Conservation (phyloP, 495 filamentous ascomycete genomes). For the Lophium mytilinum region DNA sequence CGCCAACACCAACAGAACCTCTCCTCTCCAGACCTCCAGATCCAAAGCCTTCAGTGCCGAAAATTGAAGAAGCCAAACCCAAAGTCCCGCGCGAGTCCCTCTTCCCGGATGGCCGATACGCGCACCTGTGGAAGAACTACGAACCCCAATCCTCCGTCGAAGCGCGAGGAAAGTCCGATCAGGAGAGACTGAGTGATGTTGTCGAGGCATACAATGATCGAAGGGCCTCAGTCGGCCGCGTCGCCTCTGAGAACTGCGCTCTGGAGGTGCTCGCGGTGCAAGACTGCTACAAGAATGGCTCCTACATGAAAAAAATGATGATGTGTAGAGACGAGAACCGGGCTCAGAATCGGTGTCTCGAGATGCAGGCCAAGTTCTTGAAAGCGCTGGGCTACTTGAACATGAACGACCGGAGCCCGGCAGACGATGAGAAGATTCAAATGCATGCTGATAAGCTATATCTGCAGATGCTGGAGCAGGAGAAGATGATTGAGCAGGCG, state of each 20-base stretch:
- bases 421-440: constrained; percentile 82
- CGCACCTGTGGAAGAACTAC: constrained; percentile 89
- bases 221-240: constrained; percentile 64
- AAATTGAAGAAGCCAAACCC: constrained; percentile 6
- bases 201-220: constrained; percentile 78
- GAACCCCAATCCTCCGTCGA: constrained; percentile 57
- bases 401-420: constrained; percentile 50
- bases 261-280: constrained; percentile 68
- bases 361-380: constrained; percentile 75
- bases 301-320: constrained; percentile 49
- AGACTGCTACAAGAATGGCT: constrained; percentile 65
- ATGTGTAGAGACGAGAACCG: constrained; percentile 67
- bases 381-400: constrained; percentile 86
- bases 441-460: constrained; percentile 90
- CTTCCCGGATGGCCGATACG: constrained; percentile 79
- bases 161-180: constrained; percentile 53
- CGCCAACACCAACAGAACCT: constrained; percentile 36
- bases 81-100: constrained; percentile 47
- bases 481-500: constrained; percentile 58
- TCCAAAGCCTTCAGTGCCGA: neutral
- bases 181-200: constrained; percentile 66
- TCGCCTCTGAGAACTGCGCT: constrained; percentile 89
- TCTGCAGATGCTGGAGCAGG: constrained; percentile 73
- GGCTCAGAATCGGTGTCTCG: constrained; percentile 71
- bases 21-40: neutral